Conservation (phyloP, 1,284 basidiomycete genomes). For the Pyrrhoderma noxium region DNA sequence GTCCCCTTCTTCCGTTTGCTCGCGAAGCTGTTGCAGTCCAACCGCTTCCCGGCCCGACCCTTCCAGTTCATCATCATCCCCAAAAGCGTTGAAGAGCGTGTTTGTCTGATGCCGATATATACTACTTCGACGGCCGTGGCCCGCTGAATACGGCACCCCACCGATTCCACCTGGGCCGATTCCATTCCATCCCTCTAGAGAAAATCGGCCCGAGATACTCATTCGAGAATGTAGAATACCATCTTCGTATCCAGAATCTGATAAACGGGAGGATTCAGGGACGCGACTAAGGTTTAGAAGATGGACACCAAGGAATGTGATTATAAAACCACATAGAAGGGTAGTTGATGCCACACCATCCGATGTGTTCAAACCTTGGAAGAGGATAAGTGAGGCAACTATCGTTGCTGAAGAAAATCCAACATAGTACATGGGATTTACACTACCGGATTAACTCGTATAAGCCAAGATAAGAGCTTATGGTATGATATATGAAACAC, state of each 20-base stretch:
- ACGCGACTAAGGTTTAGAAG: conserved; percentile 80
- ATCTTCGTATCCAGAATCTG: conserved; percentile 52
- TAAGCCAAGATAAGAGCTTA: conserved; percentile 2
- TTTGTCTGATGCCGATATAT: conserved; percentile 53
- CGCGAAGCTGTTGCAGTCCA: conserved; percentile 37
- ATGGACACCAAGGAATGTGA: conserved; percentile 91
- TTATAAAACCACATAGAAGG: conserved; percentile 79
- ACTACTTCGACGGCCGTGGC: conserved; percentile 41
- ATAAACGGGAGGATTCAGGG: conserved; percentile 41
- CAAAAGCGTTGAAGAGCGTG: conserved; percentile 61
- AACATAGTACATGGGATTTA: conserved; percentile 98
- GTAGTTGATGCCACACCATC: conserved; percentile 78
- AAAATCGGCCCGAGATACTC: conserved; percentile 60
- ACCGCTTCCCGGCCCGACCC: conserved; percentile 26
- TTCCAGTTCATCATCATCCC: conserved; percentile 30
- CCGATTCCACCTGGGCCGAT: conserved; percentile 29
- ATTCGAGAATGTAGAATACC: conserved; percentile 73
- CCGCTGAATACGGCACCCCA: conserved; percentile 29
- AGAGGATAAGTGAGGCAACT: conserved; percentile 90
- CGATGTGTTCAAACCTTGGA: conserved; percentile 94
- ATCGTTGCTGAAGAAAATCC: conserved; percentile 97
- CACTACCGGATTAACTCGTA: conserved; percentile 41
- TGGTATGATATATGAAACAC: conserved; percentile 32
- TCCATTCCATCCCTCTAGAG: conserved; percentile 64
- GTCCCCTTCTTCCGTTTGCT: conserved; percentile 31